phyloP scores from a whole-genome alignment of 1,284 basidiomycete genomes.

The Leccinum pachyderme region DNA sequence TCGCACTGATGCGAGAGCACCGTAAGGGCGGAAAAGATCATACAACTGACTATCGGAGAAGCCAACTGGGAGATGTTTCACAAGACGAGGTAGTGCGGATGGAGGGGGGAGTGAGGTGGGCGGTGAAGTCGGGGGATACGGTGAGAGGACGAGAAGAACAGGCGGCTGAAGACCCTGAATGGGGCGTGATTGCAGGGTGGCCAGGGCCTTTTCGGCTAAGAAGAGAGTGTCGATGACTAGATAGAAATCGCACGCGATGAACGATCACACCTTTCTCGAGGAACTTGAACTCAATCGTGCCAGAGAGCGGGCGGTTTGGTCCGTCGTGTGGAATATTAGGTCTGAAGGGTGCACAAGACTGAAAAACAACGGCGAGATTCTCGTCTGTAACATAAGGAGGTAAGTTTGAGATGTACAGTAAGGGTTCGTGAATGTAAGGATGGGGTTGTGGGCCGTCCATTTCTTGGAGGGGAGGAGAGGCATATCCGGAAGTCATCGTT shows the following conservation, averaged over 20 bases:
- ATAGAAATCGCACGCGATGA: conserved; percentile 9
- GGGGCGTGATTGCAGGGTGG: conserved; percentile 74
- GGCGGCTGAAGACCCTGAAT: conserved; percentile 57
- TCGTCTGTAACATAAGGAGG: conserved; percentile 71
- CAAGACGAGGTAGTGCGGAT: conserved; percentile 68
- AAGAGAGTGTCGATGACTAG: conserved; percentile 9
- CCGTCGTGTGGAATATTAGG: conserved; percentile 69
- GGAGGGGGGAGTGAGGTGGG: conserved; percentile 71
- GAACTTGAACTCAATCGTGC: conserved; percentile 76
- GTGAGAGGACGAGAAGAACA: conserved; percentile 64
- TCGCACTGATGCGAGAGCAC: conserved; percentile 68
- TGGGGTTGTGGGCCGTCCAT: conserved; percentile 43
- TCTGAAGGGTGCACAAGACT: conserved; percentile 73
- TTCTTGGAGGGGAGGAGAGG: conserved; percentile 34
- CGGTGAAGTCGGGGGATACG: conserved; percentile 69
- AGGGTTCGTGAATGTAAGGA: conserved; percentile 77
- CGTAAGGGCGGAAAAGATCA: conserved; percentile 71
- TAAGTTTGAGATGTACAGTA: conserved; percentile 73
- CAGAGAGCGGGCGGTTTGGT: conserved; percentile 49
- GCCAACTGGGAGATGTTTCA: conserved; percentile 69
- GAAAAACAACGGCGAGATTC: conserved; percentile 67
- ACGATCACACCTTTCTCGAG: conserved; percentile 65
- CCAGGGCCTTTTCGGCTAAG: conserved; percentile 84
- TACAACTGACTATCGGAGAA: conserved; percentile 76
- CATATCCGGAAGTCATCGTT: conserved; percentile 39